These are phyloP conservation scores for Calonectria ilicicola DNA, from an alignment of 2,329 filamentous ascomycete genomes.

Conservation along the genomic window DNA sequence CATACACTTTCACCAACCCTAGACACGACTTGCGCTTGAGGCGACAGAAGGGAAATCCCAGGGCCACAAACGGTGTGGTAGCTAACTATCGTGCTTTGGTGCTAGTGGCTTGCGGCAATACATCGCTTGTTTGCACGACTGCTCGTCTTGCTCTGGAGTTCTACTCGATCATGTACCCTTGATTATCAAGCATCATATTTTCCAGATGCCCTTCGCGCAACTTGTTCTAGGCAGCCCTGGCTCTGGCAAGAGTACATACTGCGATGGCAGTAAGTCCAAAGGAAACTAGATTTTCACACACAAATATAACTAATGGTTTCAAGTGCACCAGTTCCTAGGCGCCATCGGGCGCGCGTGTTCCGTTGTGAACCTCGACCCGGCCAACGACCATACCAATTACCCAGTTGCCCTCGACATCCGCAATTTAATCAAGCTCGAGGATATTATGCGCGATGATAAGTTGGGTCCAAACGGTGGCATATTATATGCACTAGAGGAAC, in stretches of 20 bases:
- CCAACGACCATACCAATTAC: slow-evolving; percentile 93
- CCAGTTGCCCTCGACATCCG: slow-evolving; percentile 92
- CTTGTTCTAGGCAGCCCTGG: slow-evolving; percentile 95
- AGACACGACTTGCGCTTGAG: slow-evolving; percentile 17
- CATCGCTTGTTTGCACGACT: slow-evolving; percentile 19
- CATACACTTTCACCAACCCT: slow-evolving; percentile 17
- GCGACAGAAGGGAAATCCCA: slow-evolving; percentile 17
- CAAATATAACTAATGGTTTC: not conserved
- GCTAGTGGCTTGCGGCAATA: slow-evolving; percentile 23
- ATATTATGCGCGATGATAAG: slow-evolving; percentile 92
- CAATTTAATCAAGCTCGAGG: slow-evolving; percentile 87
- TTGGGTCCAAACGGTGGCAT: slow-evolving; percentile 94
- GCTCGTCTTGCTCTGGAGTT: not conserved
- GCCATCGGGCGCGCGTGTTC: slow-evolving; percentile 96
- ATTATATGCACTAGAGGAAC: slow-evolving; percentile 92
- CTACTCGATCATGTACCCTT: slow-evolving; percentile 40
- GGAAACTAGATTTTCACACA: not conserved
- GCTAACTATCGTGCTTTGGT: not conserved
- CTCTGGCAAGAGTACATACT: slow-evolving; percentile 96
- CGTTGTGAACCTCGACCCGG: slow-evolving; percentile 95
- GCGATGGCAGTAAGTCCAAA: slow-evolving; percentile 81
- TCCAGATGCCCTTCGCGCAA: slow-evolving; percentile 74
- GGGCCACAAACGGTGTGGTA: not conserved
- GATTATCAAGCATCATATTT: slow-evolving; percentile 32
- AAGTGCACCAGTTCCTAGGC: slow-evolving; percentile 96